phyloP scores from a whole-genome alignment of 371 early-diverging fungal species.

The Entomophthora muscae region DNA sequence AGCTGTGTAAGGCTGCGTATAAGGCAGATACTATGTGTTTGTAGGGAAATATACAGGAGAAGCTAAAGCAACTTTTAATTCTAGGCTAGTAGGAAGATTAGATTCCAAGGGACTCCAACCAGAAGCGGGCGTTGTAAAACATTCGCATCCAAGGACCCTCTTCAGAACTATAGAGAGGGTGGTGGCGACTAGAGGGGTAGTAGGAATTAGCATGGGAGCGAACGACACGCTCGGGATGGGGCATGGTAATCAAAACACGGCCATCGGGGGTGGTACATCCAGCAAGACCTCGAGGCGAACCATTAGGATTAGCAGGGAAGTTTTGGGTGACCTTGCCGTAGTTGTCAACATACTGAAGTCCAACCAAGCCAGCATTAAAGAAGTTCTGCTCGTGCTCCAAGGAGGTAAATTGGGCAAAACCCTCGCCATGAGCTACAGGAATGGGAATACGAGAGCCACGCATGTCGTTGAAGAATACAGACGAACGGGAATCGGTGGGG shows the following conservation, averaged over 20 bases:
- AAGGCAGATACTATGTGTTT: no score
- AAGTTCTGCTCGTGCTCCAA: slow-evolving; percentile 22
- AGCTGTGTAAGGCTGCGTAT: no score
- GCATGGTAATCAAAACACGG: slow-evolving; percentile 87
- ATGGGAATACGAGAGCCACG: slow-evolving; percentile 78
- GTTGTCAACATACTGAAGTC: slow-evolving; percentile 67
- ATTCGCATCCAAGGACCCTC: slow-evolving; percentile 72
- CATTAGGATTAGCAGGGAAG: slow-evolving; percentile 94
- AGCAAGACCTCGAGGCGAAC: slow-evolving; percentile 68
- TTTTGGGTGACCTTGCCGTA: slow-evolving; percentile 46
- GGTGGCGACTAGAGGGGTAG: slow-evolving; percentile 35
- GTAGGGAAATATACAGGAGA: no score
- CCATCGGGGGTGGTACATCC: slow-evolving; percentile 69
- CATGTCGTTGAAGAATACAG: slow-evolving; percentile 76
- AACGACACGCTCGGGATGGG: slow-evolving; percentile 90
- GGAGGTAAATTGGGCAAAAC: slow-evolving; percentile 57
- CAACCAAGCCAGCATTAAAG: slow-evolving; percentile 26
- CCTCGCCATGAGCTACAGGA: slow-evolving; percentile 94
- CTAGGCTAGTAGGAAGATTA: no score
- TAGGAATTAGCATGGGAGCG: slow-evolving; percentile 74
- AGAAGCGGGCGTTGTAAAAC: slow-evolving; percentile 64
- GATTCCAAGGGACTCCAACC: slow-evolving; percentile 29
- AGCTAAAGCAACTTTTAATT: no score
- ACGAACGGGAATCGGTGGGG: slow-evolving; percentile 5
- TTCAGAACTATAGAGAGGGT: slow-evolving; percentile 36